Evolutionary conservation across 2,329 filamentous ascomycete species (phyloP), one percentile per base, ranked within the genome.

Genomic region (Exophiala xenobiotica): DNA sequence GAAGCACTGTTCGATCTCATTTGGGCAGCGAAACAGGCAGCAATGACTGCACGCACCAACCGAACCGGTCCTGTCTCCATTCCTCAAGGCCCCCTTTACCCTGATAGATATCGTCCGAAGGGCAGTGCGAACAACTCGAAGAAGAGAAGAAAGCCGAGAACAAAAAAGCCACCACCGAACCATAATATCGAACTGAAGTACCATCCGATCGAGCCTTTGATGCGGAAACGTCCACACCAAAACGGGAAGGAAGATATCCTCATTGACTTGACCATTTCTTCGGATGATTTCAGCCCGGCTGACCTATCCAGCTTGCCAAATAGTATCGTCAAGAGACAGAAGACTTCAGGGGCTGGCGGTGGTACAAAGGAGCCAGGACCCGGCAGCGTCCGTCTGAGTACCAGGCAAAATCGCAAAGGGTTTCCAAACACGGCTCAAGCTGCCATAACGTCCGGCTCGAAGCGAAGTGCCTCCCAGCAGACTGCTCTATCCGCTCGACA

Each of bases 31-130:
- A 57, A 59, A 23, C 24, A 54, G 33, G 38, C 54, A 19, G 47
- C 48, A 4, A 18, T 60, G 8, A 47, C 39, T 22, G 20, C 27
- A 39, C n/a, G 47, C 19, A 8, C 29, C 9, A 20, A n/a, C 22
- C 39, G 40, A 14, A 26, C 33, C 16, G 26, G 24, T 24, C 19
- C 12, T 19, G 4, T 27, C 16, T 38, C 23, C 38, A 14, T 29
- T 3, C 53, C 51, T 23, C 43, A 22, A 18, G 8, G 53, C 31
- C 43, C 56, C 11, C 49, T 61, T 18, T 62, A 62, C 37, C 60
- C 60, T 27, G 58, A 62, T 33, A 51, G 54, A 43, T 61, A 61
- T 54, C 53, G 60, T n/a, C 58, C 60, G 2, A 48, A 43, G 16
- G 51, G 51, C 2, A n/a, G 37, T 16, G 46, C 49, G 19, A 54